A percentile compares a stretch with the other conserved stretches of the same genome.
Evolutionary conservation across 495 filamentous ascomycete species (phyloP).

Genomic region (Neurospora sublineolata): DNA sequence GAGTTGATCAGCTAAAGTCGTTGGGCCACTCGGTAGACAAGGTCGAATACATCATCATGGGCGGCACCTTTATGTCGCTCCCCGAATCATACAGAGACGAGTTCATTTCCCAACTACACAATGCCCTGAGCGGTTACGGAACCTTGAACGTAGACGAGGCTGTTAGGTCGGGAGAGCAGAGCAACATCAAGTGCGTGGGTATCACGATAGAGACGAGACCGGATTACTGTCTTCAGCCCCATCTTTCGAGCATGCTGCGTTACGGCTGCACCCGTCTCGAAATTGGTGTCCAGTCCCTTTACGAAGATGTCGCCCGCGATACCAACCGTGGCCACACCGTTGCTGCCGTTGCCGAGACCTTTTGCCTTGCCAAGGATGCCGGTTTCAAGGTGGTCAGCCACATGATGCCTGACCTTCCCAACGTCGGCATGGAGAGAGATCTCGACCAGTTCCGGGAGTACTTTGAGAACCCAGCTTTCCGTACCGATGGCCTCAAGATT

Average conservation of each 20-base stretch:
- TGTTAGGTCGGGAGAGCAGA: conserved; percentile 83
- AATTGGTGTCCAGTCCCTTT: conserved; percentile 89
- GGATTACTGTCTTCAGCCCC: conserved; percentile 88
- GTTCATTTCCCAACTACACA: conserved; percentile 92
- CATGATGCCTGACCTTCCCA: conserved; percentile 99
- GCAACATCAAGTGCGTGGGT: conserved; percentile 89
- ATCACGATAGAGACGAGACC: conserved; percentile 97
- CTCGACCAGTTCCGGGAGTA: conserved; percentile 95
- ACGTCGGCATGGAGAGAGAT: conserved; percentile 96
- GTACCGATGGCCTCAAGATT: conserved; percentile 96
- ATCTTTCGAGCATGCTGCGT: conserved; percentile 85
- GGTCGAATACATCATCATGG: conserved; percentile 99
- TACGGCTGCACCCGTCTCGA: conserved; percentile 95
- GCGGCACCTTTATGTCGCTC: conserved; percentile 96
- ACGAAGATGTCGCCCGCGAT: conserved; percentile 96
- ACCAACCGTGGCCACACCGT: conserved; percentile 97
- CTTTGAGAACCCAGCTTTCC: conserved; percentile 91
- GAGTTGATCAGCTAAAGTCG: conserved; percentile 91
- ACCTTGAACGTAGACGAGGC: conserved; percentile 89
- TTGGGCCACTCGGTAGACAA: conserved; percentile 96
- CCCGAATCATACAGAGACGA: conserved; percentile 77
- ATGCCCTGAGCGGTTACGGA: conserved; percentile 87
- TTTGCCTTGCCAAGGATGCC: conserved; percentile 88
- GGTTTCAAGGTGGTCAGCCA: conserved; percentile 98
- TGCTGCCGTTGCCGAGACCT: conserved; percentile 85